Base-by-base conservation (phyloP, 2,329 filamentous ascomycete genomes). In the Aspergillus sp. region DNA sequence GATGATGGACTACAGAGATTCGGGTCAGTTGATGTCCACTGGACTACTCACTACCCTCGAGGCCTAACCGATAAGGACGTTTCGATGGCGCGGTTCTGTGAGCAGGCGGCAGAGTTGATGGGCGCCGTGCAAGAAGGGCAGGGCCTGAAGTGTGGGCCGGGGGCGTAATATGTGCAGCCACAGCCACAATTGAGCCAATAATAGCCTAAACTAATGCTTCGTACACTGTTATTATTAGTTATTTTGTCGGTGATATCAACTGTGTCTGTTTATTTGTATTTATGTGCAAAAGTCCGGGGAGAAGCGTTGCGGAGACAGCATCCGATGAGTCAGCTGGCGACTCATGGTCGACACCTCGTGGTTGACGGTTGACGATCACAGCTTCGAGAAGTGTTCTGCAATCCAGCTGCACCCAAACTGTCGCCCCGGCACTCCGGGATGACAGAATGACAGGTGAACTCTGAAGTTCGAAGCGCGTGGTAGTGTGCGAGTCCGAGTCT, bases 1-100 rank as follows among this genome's bases (percentile, higher is more conserved):
- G 33, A 64, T 31, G 19, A 31, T 52, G 15, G 43, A 25, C n/a
- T 21, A 15, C 52, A 74, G 72, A 65, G 71, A 47, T 66, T 74
- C 58, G 72, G 72, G 6, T 73, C 71, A 2, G 72, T 76, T 39
- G 68, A 73, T 59, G 64, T 75, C 53, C 69, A 74, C 64, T 77
- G 74, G 74, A 76, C 74, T 15, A 76, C 74, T 43, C 74, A 77
- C 65, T 61, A 64, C 19, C 74, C 74, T 6, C 72, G 69, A n/a
- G 74, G 74, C 23, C 67, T 77, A 23, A 71, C 73, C 9, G 58
- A 66, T 27, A 75, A 76, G 58, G 74, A 77, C 56, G 63, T 71
- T 31, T 60, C 61, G 3, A 71, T 76, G 70, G 74, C 74, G 4
- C 66, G 64, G 47, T 70, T 71, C 52, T 76, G 74, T 54, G 74